Evolutionary conservation across 768 basidiomycete genomes (phyloP).

Genomic region (Suillus bovinus): DNA sequence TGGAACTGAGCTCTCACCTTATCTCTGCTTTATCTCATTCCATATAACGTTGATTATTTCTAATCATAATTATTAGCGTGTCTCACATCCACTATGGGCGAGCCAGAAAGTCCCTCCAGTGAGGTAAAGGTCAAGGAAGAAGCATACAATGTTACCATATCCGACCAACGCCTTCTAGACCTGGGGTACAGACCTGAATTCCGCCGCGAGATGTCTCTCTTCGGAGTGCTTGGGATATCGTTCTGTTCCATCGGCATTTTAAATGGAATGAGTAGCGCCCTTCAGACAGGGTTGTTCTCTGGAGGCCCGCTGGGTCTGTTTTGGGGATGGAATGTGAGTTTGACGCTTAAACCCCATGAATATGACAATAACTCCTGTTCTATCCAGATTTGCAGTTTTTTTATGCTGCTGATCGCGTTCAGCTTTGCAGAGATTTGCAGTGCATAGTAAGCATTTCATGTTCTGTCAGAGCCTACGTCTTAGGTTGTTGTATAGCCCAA

Average conservation of each 20-base stretch:
- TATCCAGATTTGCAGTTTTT: slow-evolving; percentile 50
- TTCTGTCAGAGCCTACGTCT: background rate
- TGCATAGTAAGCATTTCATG: slow-evolving; percentile 43
- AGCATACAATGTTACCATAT: slow-evolving; percentile 17
- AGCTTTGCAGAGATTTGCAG: slow-evolving; percentile 61
- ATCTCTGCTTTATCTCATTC: background rate
- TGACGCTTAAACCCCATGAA: background rate
- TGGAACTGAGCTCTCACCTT: slow-evolving; percentile 40
- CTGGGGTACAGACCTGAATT: slow-evolving; percentile 59
- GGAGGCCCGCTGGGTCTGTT: slow-evolving; percentile 59
- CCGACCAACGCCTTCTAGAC: slow-evolving; percentile 47
- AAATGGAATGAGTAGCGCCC: slow-evolving; percentile 60
- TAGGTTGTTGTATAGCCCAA: slow-evolving; percentile 38
- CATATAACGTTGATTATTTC: background rate
- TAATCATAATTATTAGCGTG: background rate
- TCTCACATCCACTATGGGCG: background rate
- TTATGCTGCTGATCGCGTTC: slow-evolving; percentile 58
- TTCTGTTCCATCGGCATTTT: slow-evolving; percentile 63
- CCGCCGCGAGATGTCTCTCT: slow-evolving; percentile 58
- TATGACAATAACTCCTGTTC: background rate
- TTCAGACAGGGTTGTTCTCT: slow-evolving; percentile 59
- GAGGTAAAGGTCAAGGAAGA: slow-evolving; percentile 19
- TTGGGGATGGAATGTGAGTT: slow-evolving; percentile 62
- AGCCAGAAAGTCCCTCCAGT: slow-evolving; percentile 5
- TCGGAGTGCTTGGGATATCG: slow-evolving; percentile 58